Percentiles rank a stretch among this genome's conserved stretches.
Conservation (phyloP, 1,139 yeast genomes). For the Lodderomyces margitis region DNA sequence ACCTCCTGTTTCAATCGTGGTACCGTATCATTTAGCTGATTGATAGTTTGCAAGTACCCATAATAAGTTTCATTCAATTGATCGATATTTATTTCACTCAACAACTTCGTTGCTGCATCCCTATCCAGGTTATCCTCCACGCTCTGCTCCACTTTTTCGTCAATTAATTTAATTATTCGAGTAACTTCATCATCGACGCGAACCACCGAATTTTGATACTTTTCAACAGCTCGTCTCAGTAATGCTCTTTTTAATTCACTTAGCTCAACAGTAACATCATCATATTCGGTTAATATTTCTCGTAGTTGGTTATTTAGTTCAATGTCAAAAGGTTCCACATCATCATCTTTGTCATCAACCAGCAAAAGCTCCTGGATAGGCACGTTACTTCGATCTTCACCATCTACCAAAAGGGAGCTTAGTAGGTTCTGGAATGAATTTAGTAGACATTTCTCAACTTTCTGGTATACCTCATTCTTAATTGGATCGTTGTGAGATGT, state of each 20-base stretch:
- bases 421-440: constrained; percentile 53
- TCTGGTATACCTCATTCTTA: constrained; percentile 40
- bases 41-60: constrained; percentile 22
- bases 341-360: constrained; percentile 31
- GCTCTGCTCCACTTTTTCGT: constrained; percentile 10
- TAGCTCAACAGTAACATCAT: constrained; percentile 53
- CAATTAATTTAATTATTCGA: constrained; percentile 7
- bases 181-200: constrained; percentile 36
- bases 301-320: constrained; percentile 55
- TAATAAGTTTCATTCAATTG: constrained; percentile 28
- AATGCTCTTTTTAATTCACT: constrained; percentile 51
- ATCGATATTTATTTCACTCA: constrained; percentile 14
- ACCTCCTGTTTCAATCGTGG: constrained; percentile 36
- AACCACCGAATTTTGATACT: constrained; percentile 28
- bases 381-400: constrained; percentile 21
- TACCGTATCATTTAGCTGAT: constrained; percentile 27
- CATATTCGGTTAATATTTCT: constrained; percentile 52
- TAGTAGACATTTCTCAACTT: constrained; percentile 43
- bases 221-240: constrained; percentile 37
- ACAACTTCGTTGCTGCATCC: neutral
- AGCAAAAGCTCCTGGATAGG: constrained; percentile 27
- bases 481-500: constrained; percentile 43
- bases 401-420: constrained; percentile 51
- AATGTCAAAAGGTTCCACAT: constrained; percentile 63
- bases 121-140: constrained; percentile 12